phyloP scores from a whole-genome alignment of 768 basidiomycete genomes.

The Termitomyces heimii region DNA sequence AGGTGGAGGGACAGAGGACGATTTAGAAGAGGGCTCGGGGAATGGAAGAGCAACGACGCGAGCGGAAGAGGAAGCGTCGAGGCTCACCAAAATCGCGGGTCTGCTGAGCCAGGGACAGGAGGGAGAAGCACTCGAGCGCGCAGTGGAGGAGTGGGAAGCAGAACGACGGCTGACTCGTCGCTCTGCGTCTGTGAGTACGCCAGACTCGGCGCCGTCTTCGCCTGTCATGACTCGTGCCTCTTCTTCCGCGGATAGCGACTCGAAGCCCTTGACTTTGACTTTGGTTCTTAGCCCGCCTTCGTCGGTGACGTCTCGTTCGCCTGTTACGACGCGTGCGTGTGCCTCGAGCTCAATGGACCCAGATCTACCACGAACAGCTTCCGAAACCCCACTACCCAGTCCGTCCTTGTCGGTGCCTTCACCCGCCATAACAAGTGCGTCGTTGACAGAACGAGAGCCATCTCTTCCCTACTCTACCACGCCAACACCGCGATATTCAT shows the following conservation, averaged over 20 bases:
- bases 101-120: slow-evolving; percentile 63
- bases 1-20: slow-evolving; percentile 21
- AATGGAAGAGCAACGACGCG: slow-evolving; percentile 25
- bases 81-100: slow-evolving; percentile 64
- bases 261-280: background rate
- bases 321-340: background rate
- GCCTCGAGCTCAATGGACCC: background rate
- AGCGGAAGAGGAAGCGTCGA: slow-evolving; percentile 32
- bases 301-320: background rate
- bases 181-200: background rate
- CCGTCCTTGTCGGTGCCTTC: background rate
- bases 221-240: background rate
- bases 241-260: background rate
- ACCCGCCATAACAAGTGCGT: background rate
- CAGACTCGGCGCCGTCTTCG: background rate
- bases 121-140: slow-evolving; percentile 54
- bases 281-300: background rate
- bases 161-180: slow-evolving; percentile 9
- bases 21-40: background rate
- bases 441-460: background rate
- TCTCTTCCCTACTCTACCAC: background rate
- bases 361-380: background rate
- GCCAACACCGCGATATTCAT: background rate
- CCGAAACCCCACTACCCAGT: background rate
- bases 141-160: slow-evolving; percentile 59